These are phyloP conservation scores for Viola pubescens DNA, from an alignment of 441 rosid genomes.

Conservation along the genomic window DNA sequence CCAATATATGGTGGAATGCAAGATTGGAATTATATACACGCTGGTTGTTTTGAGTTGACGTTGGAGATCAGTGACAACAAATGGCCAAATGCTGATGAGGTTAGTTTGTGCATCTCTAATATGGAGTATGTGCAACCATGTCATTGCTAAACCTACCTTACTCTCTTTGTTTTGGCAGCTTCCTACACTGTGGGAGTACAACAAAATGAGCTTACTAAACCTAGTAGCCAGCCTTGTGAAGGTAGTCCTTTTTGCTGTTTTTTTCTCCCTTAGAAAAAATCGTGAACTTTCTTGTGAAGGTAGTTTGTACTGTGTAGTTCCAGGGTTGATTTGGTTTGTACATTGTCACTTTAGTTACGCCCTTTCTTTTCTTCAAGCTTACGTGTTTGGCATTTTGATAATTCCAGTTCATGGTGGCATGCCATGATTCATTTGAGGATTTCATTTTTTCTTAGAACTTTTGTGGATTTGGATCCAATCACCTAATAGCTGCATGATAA, in stretches of 20 bases:
- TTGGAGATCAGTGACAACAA: constrained; percentile 86
- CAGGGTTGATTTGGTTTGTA: too few relatives aligned
- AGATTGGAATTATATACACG: constrained; percentile 95
- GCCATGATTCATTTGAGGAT: too few relatives aligned
- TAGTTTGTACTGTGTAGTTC: too few relatives aligned
- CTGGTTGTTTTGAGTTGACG: constrained; percentile 89
- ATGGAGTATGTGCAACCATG: neutral
- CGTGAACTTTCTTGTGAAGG: neutral
- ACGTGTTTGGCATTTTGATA: too few relatives aligned
- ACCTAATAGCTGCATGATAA: too few relatives aligned
- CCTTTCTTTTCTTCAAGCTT: too few relatives aligned
- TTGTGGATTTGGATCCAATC: too few relatives aligned
- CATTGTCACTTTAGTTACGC: too few relatives aligned
- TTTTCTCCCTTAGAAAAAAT: neutral
- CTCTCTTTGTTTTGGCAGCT: constrained; percentile 40
- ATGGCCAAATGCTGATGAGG: constrained; percentile 92
- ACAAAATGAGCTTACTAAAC: constrained; percentile 86
- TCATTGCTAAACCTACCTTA: constrained; percentile 15
- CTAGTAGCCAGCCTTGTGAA: constrained; percentile 73
- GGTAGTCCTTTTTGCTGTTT: constrained; percentile 29
- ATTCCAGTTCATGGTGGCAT: too few relatives aligned
- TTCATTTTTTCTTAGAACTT: too few relatives aligned
- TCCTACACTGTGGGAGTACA: constrained; percentile 80
- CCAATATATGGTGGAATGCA: constrained; percentile 99
- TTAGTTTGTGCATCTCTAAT: constrained; percentile 21